Base-by-base conservation (phyloP, 208 protist species). In the Balamuthia mandrillaris region DNA sequence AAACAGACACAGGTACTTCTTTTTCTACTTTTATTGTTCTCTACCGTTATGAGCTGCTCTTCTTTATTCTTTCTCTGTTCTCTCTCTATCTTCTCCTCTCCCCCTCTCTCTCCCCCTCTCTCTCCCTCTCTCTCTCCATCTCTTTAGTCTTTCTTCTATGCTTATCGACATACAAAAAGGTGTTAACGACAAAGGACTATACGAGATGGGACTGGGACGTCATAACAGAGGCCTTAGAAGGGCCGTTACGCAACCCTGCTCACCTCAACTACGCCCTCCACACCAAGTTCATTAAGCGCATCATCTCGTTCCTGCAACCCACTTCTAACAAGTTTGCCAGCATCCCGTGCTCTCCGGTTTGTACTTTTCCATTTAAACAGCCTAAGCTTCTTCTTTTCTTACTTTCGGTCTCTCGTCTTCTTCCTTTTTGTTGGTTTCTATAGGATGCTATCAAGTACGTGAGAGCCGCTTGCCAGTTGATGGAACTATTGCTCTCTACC, bases 391-490 rank as follows among this genome's bases (percentile, higher is more conserved):
- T 31, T 81, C 56, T n/a, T 9, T 0, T 86, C 56, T 12, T 88
- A 83, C 9, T 24, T 88, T 9, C 31, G 72, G 33, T 63, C 72
- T 45, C 41, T 66, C 12, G 81, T 70, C 24, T 70, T 72, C 24
- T 3, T 68, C 2, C 42, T 18, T 86, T 79, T 35, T 49, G 63
- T 16, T 33, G 81, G 0, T 85, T 89, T 56, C 27, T 63, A 10
- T 86, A 85, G 88, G 79, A 83, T 24, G 88, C 87, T 49, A 70
- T 88, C 12, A 90, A 90, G 16, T 90, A 88, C 66, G 78, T 87
- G 18, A n/a, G 88, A 18, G 70, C 86, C 0, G 88, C 84, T 0
- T 85, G 75, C 42, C 63, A 82, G 10, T 31, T 79, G 4, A 41
- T 88, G 0, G 70, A 88, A n/a, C 81, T 88, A 1, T 66, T 90